Base-by-base conservation (phyloP, 495 filamentous ascomycete species). In the Cercophora samala region DNA sequence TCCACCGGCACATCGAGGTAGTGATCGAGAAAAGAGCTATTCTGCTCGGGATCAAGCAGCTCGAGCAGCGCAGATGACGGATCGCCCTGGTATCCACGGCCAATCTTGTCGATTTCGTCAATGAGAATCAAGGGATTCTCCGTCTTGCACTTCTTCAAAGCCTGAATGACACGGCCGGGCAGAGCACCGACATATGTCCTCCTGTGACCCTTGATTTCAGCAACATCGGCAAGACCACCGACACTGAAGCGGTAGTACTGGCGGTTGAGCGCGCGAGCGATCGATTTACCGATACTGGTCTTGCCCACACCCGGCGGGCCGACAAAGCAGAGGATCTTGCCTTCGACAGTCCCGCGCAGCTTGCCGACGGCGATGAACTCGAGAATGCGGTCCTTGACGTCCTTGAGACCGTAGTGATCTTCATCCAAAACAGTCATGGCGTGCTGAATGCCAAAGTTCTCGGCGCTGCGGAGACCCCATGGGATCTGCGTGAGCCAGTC, bases 351-450 rank as follows among this genome's bases (percentile, higher is more conserved):
- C 25, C 96, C 96, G 54, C 95, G 90, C 32, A 99, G 87, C 79
- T 98, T 98, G 37, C 96, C 96, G 18, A 99, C 96, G 2, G 96
- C 96, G 73, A 99, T 98, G 76, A 98, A 99, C 77, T 99, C 96
- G 25, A 99, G 82, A 67, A 99, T 99, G 32, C 96, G 92, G 76
- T 98, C 95, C 77, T 99, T 99, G 73, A 99, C 96, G 77, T 99
- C 96, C 75, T 98, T 97, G 53, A 99, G 80, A 0, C 96, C 96
- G 77, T 98, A 90, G 77, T 99, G 96, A 72, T 99, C 96, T 75
- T 98, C 95, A 71, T 99, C 94, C 60, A 99, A 80, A 25, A 99
- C 93, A 26, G 80, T 86, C 79, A 92, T 91, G 23, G 96, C 96
- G 74, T 98, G 88, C 66, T 89, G 83, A 64, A 99, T 97, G 32